phyloP scores from a whole-genome alignment of 768 basidiomycete species.

The Russula griseocarnosa region DNA sequence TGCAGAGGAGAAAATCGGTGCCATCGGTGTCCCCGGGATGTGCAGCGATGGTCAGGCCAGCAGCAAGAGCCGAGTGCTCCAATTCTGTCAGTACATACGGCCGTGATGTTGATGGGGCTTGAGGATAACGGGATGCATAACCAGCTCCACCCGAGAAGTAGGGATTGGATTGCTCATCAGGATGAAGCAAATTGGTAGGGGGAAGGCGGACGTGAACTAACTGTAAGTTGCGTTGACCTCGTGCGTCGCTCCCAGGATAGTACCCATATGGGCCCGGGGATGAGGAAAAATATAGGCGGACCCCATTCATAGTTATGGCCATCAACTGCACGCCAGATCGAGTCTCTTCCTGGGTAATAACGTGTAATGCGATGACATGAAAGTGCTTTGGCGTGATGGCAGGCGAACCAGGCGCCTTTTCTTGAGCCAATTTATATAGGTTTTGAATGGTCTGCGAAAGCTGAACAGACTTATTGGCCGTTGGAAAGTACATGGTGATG shows the following conservation, averaged over 20 bases:
- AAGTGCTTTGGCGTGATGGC: slow-evolving; percentile 67
- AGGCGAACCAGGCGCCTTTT: slow-evolving; percentile 76
- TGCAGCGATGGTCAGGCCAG: slow-evolving; percentile 65
- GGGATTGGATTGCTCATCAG: slow-evolving; percentile 59
- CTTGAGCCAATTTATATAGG: slow-evolving; percentile 69
- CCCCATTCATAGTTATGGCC: slow-evolving; percentile 76
- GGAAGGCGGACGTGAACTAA: slow-evolving; percentile 78
- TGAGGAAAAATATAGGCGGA: slow-evolving; percentile 79
- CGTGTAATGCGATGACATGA: slow-evolving; percentile 65
- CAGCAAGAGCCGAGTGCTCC: slow-evolving; percentile 59
- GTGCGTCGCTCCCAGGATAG: slow-evolving; percentile 39
- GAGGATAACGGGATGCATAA: slow-evolving; percentile 47
- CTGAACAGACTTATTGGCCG: slow-evolving; percentile 61
- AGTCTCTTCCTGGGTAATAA: slow-evolving; percentile 62
- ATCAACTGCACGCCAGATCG: slow-evolving; percentile 70
- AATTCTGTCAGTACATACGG: slow-evolving; percentile 57
- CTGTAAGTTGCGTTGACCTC: slow-evolving; percentile 48
- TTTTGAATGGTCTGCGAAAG: slow-evolving; percentile 73
- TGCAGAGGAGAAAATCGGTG: slow-evolving; percentile 69
- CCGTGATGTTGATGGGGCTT: slow-evolving; percentile 45
- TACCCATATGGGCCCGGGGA: slow-evolving; percentile 47
- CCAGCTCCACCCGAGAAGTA: slow-evolving; percentile 44
- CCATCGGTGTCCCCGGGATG: slow-evolving; percentile 72
- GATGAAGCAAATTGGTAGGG: slow-evolving; percentile 70
- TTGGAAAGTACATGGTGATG: slow-evolving; percentile 64